Percentiles rank a stretch among this genome's conserved stretches.
Evolutionary conservation across 2,329 filamentous ascomycete genomes (phyloP).

Genomic region (Zelopaecilomyces penicillatus): DNA sequence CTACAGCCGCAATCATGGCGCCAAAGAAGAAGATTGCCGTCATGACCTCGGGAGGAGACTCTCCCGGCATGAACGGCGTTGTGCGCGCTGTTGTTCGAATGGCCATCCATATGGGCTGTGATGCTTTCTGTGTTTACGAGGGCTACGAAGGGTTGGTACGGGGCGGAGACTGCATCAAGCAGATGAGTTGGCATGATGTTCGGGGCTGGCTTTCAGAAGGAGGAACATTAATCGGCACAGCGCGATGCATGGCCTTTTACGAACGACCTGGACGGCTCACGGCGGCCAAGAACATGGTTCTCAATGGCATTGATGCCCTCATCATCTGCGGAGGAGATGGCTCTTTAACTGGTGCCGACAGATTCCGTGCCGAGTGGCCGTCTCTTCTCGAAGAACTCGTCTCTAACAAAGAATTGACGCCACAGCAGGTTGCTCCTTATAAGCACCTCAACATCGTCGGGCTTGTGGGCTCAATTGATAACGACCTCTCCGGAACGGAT

Average conservation of each 20-base stretch:
- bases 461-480: conserved; percentile 94
- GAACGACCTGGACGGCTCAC: conserved; percentile 74
- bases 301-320: conserved; percentile 87
- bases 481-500: conserved; percentile 94
- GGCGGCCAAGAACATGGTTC: conserved; percentile 89
- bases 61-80: conserved; percentile 88
- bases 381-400: conserved; percentile 80
- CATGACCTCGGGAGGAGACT: conserved; percentile 92
- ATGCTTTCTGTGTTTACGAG: conserved; percentile 77
- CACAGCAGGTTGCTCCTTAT: conserved; percentile 66
- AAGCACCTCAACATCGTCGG: conserved; percentile 91
- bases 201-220: conserved; percentile 90
- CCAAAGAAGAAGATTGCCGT: conserved; percentile 67
- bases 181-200: conserved; percentile 89
- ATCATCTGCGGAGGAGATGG: conserved; percentile 97
- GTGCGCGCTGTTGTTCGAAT: conserved; percentile 87
- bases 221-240: conserved; percentile 92
- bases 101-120: conserved; percentile 75
- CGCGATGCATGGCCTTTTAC: conserved; percentile 86
- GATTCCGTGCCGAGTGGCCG: conserved; percentile 88
- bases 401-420: conserved; percentile 58
- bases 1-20: conserved; percentile 28
- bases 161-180: conserved; percentile 78
- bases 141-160: conserved; percentile 93
- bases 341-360: conserved; percentile 89